Evolutionary conservation across 768 basidiomycete species (phyloP), one percentile per base, ranked within the genome.

Genomic region (Lactifluus pinguis): DNA sequence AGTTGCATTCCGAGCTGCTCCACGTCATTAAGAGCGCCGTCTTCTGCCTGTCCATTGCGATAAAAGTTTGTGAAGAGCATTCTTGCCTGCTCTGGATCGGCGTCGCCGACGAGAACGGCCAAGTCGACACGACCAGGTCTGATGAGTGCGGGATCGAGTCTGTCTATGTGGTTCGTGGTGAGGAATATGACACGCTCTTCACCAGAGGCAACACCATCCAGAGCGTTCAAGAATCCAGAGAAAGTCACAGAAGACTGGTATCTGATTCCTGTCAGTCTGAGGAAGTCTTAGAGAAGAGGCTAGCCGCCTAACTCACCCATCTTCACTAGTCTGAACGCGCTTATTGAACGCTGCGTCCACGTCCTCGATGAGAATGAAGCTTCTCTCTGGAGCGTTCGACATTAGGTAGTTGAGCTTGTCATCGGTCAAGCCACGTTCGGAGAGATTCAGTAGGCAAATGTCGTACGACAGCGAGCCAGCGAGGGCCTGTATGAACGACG

Each of bases 181-280:
- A 99, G 90, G 75, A 99, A 99, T 39, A 99, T 83, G 70, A 99
- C 87, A n/a, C 97, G 86, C 68, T 97, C 94, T 75, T 98, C 95
- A 45, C 94, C 92, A 11, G 95, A 97, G 5, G 93, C 95, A 32
- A 99, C 95, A 17, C 97, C 97, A 69, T 99, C 97, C 3, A 99
- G 78, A 14, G 95, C 94, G 68, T 99, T 99, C 47, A 99, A 76
- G 70, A 98, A 91, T 30, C 97, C 97, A 8, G 95, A 98, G 75
- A 99, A 98, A 4, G 97, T 98, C 39, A 99, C 87, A 13, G 89
- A 89, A 0, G 93, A 94, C 73, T 95, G 93, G 71, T 92, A 95
- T 29, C 93, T 95, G 68, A 32, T 38, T 49, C 21, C 13, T 51
- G 56, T 64, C 61, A 65, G 61, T 25, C 2, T 5, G 53, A 49